These are phyloP conservation scores for Magnolia officinalis DNA, from an alignment of 164 flowering plant genomes.

Conservation along the genomic window DNA sequence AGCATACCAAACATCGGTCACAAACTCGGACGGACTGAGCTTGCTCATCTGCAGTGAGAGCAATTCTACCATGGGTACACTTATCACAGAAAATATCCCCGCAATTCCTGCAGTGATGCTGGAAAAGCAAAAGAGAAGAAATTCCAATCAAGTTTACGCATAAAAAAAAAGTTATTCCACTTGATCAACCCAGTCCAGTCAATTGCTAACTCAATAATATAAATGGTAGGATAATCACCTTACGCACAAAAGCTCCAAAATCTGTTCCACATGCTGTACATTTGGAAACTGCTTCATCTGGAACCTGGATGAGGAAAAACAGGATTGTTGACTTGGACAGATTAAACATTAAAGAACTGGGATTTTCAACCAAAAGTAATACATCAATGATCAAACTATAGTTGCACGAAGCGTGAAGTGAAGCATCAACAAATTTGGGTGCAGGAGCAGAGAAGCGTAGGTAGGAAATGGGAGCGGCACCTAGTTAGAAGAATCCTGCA, in stretches of 20 bases:
- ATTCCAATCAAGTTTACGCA: constrained; percentile 1
- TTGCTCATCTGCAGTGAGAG: constrained; percentile 83
- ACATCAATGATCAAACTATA: no score
- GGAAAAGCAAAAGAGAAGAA: constrained; percentile 15
- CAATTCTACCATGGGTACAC: constrained; percentile 89
- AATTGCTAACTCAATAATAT: neutral
- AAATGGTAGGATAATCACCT: constrained; percentile 30
- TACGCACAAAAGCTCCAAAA: constrained; percentile 81
- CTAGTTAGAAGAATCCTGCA: neutral
- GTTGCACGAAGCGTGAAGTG: neutral
- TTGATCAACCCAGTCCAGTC: neutral
- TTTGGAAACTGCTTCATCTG: constrained; percentile 89
- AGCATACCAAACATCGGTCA: constrained; percentile 86
- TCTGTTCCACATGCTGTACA: constrained; percentile 82
- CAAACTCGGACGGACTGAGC: constrained; percentile 93
- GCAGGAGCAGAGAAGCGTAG: neutral
- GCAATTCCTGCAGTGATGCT: constrained; percentile 98
- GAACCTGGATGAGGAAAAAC: constrained; percentile 47
- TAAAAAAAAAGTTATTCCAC: constrained; percentile 1
- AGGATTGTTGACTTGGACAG: neutral
- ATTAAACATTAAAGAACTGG: neutral
- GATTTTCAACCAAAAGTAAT: neutral
- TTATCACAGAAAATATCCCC: constrained; percentile 98
- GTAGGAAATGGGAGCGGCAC: neutral
- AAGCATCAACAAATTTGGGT: neutral